Percentiles rank a stretch among this genome's conserved stretches.
Evolutionary conservation across 2,329 filamentous ascomycete species (phyloP).

Genomic region (Tolypocladium guangdongense): DNA sequence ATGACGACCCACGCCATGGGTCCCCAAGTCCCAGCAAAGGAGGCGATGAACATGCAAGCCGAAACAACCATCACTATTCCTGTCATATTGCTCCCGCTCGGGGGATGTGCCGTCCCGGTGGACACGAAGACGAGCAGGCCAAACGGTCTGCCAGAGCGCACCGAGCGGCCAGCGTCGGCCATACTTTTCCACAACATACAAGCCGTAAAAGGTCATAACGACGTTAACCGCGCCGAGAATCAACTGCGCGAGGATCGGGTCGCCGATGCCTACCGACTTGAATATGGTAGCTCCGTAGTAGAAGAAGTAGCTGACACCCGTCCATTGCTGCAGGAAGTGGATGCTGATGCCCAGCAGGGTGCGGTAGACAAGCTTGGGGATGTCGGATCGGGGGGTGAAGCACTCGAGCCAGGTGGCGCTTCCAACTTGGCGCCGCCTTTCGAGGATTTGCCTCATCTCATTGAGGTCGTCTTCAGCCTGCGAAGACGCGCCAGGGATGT

Average conservation of each 20-base stretch:
- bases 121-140: constrained; percentile 54
- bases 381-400: constrained; percentile 40
- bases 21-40: constrained; percentile 60
- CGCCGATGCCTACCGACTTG: constrained; percentile 50
- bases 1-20: constrained; percentile 60
- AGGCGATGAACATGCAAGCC: constrained; percentile 64
- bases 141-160: constrained; percentile 55
- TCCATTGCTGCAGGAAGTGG: constrained; percentile 59
- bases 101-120: constrained; percentile 37
- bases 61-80: constrained; percentile 62
- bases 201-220: constrained; percentile 51
- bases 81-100: constrained; percentile 30
- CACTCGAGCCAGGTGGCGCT: constrained; percentile 46
- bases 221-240: constrained; percentile 61
- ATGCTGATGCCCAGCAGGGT: constrained; percentile 52
- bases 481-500: constrained; percentile 42
- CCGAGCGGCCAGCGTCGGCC: constrained; percentile 61
- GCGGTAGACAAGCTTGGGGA: constrained; percentile 52
- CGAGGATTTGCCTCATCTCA: constrained; percentile 38
- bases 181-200: constrained; percentile 58
- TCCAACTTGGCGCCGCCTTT: constrained; percentile 32
- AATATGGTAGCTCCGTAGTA: constrained; percentile 62
- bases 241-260: constrained; percentile 57
- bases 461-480: constrained; percentile 39
- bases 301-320: constrained; percentile 49